A percentile compares a stretch with the other conserved stretches of the same genome.
Conservation (phyloP, 164 flowering plant genomes). For the Kalanchoe fedtschenkoi region DNA sequence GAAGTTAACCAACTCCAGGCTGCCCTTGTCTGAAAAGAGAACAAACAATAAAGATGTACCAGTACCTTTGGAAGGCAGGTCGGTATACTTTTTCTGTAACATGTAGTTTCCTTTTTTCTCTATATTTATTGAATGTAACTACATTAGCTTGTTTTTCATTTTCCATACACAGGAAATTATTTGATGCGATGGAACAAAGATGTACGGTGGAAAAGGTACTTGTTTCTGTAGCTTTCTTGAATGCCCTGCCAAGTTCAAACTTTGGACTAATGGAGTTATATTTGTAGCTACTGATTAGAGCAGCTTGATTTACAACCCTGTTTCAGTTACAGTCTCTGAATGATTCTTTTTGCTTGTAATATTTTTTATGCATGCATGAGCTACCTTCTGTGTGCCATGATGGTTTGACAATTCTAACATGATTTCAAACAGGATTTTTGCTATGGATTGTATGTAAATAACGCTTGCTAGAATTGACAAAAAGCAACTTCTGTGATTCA, state of each 20-base stretch:
- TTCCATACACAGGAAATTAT: constrained; percentile 30
- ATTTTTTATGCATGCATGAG: too few relatives aligned
- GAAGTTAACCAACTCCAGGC: constrained; percentile 17
- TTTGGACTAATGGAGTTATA: neutral
- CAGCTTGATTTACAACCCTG: neutral
- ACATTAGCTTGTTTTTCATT: neutral
- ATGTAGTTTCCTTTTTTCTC: neutral
- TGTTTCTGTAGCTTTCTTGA: neutral
- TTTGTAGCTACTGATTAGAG: neutral
- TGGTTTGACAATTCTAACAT: neutral
- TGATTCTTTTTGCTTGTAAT: neutral
- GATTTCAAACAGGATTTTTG: neutral
- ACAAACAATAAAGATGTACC: constrained; percentile 3
- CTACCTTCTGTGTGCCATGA: too few relatives aligned
- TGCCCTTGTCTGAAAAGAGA: constrained; percentile 17
- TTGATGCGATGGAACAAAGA: constrained; percentile 20
- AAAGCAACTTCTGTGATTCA: neutral
- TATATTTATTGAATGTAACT: neutral
- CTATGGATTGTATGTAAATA: neutral
- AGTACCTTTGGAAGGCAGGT: constrained; percentile 23
- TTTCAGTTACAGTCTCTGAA: neutral
- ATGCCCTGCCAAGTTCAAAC: neutral
- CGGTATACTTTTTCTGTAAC: neutral
- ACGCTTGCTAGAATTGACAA: neutral
- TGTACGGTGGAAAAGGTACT: constrained; percentile 18